Percentiles rank a stretch among this genome's conserved stretches.
These are phyloP conservation scores for Lactarius trivialis DNA, from an alignment of 768 basidiomycete species.

Conservation along the genomic window DNA sequence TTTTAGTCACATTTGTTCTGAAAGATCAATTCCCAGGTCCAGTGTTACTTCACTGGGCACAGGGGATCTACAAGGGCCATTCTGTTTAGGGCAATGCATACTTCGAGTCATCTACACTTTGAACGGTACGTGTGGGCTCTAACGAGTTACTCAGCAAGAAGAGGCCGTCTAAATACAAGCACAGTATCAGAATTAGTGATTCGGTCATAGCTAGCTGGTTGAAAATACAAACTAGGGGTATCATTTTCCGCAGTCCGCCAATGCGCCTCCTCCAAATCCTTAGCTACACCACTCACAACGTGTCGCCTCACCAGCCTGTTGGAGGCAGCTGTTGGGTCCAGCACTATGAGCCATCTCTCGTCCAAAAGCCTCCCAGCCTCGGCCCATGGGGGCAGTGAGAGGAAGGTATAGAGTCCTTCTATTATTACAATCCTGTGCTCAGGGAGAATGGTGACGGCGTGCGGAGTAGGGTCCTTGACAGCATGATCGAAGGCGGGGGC, in stretches of 20 bases:
- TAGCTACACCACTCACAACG: constrained; percentile 69
- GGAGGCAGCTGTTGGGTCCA: constrained; percentile 50
- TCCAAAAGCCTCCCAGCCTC: constrained; percentile 60
- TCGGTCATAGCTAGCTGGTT: background rate
- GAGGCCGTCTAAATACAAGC: constrained; percentile 34
- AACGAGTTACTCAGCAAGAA: constrained; percentile 38
- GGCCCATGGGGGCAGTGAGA: constrained; percentile 68
- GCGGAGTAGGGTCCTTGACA: constrained; percentile 72
- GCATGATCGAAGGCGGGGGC: constrained; percentile 88
- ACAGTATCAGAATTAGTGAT: background rate
- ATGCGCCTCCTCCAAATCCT: constrained; percentile 53
- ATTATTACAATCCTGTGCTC: constrained; percentile 74
- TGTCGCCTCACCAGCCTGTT: constrained; percentile 63
- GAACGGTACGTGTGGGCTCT: constrained; percentile 35
- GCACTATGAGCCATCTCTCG: constrained; percentile 69
- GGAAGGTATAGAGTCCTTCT: constrained; percentile 84
- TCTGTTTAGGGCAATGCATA: constrained; percentile 12
- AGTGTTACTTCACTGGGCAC: no score
- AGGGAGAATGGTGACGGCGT: constrained; percentile 51
- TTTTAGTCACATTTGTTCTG: no score
- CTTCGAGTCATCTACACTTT: constrained; percentile 38
- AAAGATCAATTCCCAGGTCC: no score
- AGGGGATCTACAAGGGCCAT: background rate
- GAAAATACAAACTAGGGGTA: constrained; percentile 53
- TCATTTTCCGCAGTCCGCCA: constrained; percentile 76